Base-by-base conservation (phyloP, 169 alveolate genomes). In the Eimeria maxima region DNA sequence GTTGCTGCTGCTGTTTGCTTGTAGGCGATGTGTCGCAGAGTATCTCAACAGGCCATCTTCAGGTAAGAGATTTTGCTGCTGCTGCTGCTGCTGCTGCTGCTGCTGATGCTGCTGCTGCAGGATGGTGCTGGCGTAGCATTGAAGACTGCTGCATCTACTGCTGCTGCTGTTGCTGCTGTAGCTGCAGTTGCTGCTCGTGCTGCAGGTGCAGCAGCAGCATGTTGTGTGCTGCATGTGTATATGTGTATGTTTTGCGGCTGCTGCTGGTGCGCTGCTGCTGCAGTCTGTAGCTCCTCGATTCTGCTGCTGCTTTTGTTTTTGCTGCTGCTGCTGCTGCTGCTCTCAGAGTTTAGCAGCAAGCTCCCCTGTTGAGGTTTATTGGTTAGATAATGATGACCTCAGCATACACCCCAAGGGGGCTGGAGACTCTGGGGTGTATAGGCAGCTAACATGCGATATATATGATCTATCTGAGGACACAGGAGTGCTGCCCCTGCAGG, bases 321-420 rank as follows among this genome's bases (percentile, higher is more conserved):
- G 80, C 80, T 33, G 80, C 80, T 69, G 42, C 80, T 69, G 80
- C 69, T 69, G 80, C 80, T 69, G 80, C 80, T 69, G 63, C 63
- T 27, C 33, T n/a, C 87, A 76, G 87, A 76, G 87, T 33, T 44
- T 76, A 18, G 60, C 47, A 3, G 87, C 38, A 44, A 8, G 63
- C 29, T 42, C 22, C 63, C 87, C 65, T 14, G 63, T 76, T 11
- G 63, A 76, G 24, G 27, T 44, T 2, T 76, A 76, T 24, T 16
- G 29, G 16, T 20, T 76, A 47, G 87, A 76, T 29, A 22, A 47
- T 16, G 63, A 42, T 10, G 33, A 42, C 20, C 80, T 10, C 10
- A 53, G 60, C 60, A 53, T 7, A 7, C 16, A 11, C 60, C 60
- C 16, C 1, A 7, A 7, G 10, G 60, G 20, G 10, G 60, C 60